Evolutionary conservation across 139 green algal species (phyloP).

Genomic region (Tetratostichococcus sp.): DNA sequence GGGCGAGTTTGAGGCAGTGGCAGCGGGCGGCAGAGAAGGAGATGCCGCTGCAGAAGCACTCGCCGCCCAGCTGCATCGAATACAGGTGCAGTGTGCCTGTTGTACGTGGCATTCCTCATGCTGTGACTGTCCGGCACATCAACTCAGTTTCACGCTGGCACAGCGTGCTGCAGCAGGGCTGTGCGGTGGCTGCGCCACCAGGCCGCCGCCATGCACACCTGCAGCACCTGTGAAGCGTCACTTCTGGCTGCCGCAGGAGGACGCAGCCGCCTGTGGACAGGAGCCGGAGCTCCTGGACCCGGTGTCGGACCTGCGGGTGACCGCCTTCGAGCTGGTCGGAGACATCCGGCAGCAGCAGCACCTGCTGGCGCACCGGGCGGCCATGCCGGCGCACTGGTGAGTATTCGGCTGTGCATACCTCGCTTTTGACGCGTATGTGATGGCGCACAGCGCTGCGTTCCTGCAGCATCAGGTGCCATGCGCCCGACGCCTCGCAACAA

Average conservation of each 20-base stretch:
- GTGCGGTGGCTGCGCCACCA: no score
- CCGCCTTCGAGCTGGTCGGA: slow-evolving; percentile 27
- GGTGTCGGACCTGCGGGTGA: slow-evolving; percentile 42
- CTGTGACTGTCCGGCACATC: no score
- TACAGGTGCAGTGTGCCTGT: neutral
- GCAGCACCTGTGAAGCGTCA: no score
- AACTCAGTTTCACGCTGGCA: no score
- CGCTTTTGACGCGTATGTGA: no score
- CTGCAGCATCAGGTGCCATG: no score
- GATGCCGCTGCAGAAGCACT: neutral
- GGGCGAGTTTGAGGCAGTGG: slow-evolving; percentile 28
- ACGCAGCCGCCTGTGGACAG: slow-evolving; percentile 15
- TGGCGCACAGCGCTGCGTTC: no score
- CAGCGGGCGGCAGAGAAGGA: slow-evolving; percentile 20
- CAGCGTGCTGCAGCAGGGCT: no score
- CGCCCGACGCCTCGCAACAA: no score
- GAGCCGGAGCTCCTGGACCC: slow-evolving; percentile 30
- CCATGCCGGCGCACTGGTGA: slow-evolving; percentile 32
- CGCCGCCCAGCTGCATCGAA: neutral
- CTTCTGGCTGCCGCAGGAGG: neutral
- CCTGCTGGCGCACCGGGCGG: slow-evolving; percentile 22
- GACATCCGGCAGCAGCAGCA: slow-evolving; percentile 15
- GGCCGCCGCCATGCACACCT: no score
- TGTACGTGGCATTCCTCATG: no score
- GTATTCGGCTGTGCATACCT: no score